Conservation (phyloP, 2,329 filamentous ascomycete genomes). For the Aspergillus novoparasiticus region DNA sequence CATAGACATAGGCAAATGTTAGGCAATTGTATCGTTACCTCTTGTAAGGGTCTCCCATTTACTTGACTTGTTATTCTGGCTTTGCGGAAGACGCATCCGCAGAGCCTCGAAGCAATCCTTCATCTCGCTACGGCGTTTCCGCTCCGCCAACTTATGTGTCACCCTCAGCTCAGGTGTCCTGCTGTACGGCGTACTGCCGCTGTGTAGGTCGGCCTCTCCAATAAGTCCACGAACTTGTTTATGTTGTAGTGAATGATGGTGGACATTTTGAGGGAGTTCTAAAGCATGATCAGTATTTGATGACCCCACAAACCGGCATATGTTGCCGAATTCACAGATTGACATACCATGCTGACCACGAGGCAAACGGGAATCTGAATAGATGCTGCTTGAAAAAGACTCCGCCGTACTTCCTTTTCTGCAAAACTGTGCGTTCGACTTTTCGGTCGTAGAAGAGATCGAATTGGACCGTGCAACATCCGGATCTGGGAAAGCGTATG, state of each 20-base stretch:
- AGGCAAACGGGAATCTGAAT: slow-evolving; percentile 49
- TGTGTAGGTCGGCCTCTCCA: slow-evolving; percentile 46
- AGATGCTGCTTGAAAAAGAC: slow-evolving; percentile 50
- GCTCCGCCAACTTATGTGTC: slow-evolving; percentile 54
- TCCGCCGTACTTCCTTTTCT: slow-evolving; percentile 51
- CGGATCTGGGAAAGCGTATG: slow-evolving; percentile 55
- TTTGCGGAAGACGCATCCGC: slow-evolving; percentile 47
- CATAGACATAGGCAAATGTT: neutral
- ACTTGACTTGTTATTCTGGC: slow-evolving; percentile 54
- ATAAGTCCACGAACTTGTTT: slow-evolving; percentile 52
- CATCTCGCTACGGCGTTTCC: slow-evolving; percentile 56
- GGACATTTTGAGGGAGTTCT: slow-evolving; percentile 51
- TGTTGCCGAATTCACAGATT: neutral
- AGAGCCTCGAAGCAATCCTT: slow-evolving; percentile 54
- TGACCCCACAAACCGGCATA: neutral
- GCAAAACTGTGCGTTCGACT: slow-evolving; percentile 40
- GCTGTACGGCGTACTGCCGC: slow-evolving; percentile 50
- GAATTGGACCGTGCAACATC: slow-evolving; percentile 45
- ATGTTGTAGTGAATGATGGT: slow-evolving; percentile 52
- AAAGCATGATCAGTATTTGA: neutral
- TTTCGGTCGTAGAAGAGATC: slow-evolving; percentile 37
- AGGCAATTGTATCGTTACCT: slow-evolving; percentile 33
- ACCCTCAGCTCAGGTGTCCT: slow-evolving; percentile 53
- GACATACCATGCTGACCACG: slow-evolving; percentile 51
- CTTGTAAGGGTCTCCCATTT: slow-evolving; percentile 55